A percentile compares a stretch with the other conserved stretches of the same genome.
Evolutionary conservation across 208 protist species (phyloP).

Genomic region (Trypanosoma congolense): DNA sequence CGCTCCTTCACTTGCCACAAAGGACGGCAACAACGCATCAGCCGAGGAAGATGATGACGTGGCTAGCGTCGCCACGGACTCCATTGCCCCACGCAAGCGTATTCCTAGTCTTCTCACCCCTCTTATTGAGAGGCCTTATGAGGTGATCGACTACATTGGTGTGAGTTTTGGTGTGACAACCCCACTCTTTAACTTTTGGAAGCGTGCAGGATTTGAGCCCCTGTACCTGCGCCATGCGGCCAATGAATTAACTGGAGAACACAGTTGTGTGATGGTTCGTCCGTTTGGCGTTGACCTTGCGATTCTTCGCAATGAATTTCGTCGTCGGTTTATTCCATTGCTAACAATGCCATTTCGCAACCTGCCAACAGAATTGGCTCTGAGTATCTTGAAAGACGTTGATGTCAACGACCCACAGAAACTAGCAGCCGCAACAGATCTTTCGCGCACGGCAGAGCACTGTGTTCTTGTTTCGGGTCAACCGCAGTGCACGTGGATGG

Average conservation of each 20-base stretch:
- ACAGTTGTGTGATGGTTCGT: slow-evolving; percentile 98
- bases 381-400: slow-evolving; percentile 77
- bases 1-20: slow-evolving; percentile 11
- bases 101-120: slow-evolving; percentile 82
- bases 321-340: slow-evolving; percentile 85
- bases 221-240: slow-evolving; percentile 90
- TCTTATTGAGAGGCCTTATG: slow-evolving; percentile 84
- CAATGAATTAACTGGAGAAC: slow-evolving; percentile 99
- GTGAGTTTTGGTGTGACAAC: slow-evolving; percentile 96
- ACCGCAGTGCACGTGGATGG: slow-evolving; percentile 41
- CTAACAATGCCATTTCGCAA: slow-evolving; percentile 91
- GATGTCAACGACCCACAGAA: slow-evolving; percentile 53
- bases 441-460: slow-evolving; percentile 21
- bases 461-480: slow-evolving; percentile 55
- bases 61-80: slow-evolving; percentile 14
- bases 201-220: slow-evolving; percentile 71
- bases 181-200: slow-evolving; percentile 97
- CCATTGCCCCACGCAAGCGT: slow-evolving; percentile 34
- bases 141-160: slow-evolving; percentile 96
- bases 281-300: slow-evolving; percentile 64
- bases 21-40: neutral
- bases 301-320: slow-evolving; percentile 87
- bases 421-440: slow-evolving; percentile 30
- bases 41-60: slow-evolving; percentile 13
- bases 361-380: slow-evolving; percentile 78